phyloP scores from a whole-genome alignment of 2,329 filamentous ascomycete species.

The Stagonosporopsis chrysanthemi region DNA sequence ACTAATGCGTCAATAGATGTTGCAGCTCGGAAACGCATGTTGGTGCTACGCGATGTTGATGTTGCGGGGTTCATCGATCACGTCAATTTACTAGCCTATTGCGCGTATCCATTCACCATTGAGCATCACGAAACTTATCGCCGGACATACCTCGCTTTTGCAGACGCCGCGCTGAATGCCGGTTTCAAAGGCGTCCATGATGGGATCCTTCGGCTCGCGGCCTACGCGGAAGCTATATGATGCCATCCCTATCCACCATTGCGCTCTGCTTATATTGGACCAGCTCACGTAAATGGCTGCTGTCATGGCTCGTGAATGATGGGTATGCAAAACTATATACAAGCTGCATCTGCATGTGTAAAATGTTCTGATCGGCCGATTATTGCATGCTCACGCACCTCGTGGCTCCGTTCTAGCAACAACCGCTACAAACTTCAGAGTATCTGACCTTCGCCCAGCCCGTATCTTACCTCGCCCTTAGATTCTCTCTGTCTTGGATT shows the following conservation, averaged over 20 bases:
- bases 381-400: background rate
- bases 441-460: background rate
- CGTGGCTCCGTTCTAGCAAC: background rate
- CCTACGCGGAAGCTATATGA: constrained; percentile 21
- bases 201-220: background rate
- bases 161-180: constrained; percentile 6
- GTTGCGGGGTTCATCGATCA: constrained; percentile 48
- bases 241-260: constrained; percentile 33
- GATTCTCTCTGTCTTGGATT: no score
- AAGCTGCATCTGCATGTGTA: background rate
- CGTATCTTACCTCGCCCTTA: background rate
- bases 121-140: constrained; percentile 34
- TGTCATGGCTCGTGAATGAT: background rate
- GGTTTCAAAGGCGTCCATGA: background rate
- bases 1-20: constrained; percentile 24
- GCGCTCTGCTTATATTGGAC: constrained; percentile 9
- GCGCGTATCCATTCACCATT: constrained; percentile 36
- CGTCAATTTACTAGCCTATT: constrained; percentile 43
- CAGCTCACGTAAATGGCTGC: background rate
- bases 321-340: background rate
- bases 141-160: constrained; percentile 5
- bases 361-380: background rate
- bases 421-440: background rate
- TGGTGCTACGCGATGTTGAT: constrained; percentile 18
- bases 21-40: constrained; percentile 16